These are phyloP conservation scores for Moringa oleifera DNA, from an alignment of 345 rosid species.

Conservation along the genomic window DNA sequence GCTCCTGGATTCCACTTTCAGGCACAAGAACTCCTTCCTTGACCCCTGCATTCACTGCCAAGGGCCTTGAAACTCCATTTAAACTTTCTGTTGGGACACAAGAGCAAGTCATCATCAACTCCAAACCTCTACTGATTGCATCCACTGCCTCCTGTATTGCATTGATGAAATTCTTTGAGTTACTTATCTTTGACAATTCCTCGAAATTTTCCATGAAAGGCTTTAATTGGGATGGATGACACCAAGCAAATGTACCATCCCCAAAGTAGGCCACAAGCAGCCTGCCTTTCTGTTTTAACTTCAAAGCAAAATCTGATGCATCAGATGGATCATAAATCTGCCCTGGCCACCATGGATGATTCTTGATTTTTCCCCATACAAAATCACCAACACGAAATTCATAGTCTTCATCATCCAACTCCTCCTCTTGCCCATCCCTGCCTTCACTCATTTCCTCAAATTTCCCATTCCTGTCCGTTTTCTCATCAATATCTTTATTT, in stretches of 20 bases:
- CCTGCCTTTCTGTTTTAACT: slow-evolving; percentile 45
- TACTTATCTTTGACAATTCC: slow-evolving; percentile 52
- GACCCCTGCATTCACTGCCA: slow-evolving; percentile 62
- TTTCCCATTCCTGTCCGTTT: slow-evolving; percentile 16
- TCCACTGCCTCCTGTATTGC: slow-evolving; percentile 55
- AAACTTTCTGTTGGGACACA: slow-evolving; percentile 40
- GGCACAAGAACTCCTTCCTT: slow-evolving; percentile 62
- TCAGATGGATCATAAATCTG: slow-evolving; percentile 63
- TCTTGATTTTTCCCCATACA: slow-evolving; percentile 91
- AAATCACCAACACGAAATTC: slow-evolving; percentile 72
- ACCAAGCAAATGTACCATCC: slow-evolving; percentile 90
- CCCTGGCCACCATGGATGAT: slow-evolving; percentile 99
- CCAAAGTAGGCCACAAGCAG: slow-evolving; percentile 85
- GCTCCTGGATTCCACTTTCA: slow-evolving; percentile 45
- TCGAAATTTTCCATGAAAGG: slow-evolving; percentile 66
- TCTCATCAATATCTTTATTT: not conserved
- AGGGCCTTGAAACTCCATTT: slow-evolving; percentile 26
- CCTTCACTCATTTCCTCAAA: slow-evolving; percentile 7
- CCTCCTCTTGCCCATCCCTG: slow-evolving; percentile 22
- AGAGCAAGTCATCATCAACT: slow-evolving; percentile 48
- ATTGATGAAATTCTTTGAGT: slow-evolving; percentile 39
- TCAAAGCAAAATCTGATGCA: slow-evolving; percentile 70
- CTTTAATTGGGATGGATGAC: slow-evolving; percentile 69
- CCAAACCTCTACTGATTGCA: slow-evolving; percentile 65
- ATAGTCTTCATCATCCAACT: slow-evolving; percentile 27